Evolutionary conservation across 495 filamentous ascomycete genomes (phyloP), one percentile per base, ranked within the genome.

Genomic region (Xylaria castorea): DNA sequence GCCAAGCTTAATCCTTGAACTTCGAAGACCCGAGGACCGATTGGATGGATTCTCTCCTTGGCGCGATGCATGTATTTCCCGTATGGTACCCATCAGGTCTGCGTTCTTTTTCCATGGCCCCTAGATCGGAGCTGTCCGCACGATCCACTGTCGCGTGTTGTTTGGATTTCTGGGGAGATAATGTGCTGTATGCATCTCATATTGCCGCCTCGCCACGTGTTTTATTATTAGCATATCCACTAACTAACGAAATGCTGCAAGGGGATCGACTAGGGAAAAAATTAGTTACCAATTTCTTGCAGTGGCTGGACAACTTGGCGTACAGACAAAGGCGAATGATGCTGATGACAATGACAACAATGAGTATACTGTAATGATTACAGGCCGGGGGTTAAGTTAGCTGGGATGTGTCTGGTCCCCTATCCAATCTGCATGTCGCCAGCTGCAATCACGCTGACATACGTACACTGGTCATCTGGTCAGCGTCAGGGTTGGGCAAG

Each of bases 71-170:
- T 16, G 22, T 64, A 14, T 40, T 64, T 64, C 61, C 61, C 36
- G 22, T 27, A 64, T 44, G 18, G 32, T 34, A 36, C 7, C 30
- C 57, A 60, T 60, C 32, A 32, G n/a, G 32, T 61, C 38, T 48
- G 22, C 27, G n/a, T 57, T 30, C 18, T 34, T 58, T 38, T 61
- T 58, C n/a, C 58, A 11, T 40, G 20, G 32, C 34, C 58, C 55
- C 34, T 38, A 30, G 64, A 53, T 46, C 46, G 40, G 44, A 30
- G 18, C 61, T 64, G 61, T 32, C 46, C 27, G 64, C 40, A 42
- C 46, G 50, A 60, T 69, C 66, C 66, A 69, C 66, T 58, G 53
- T 69, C 66, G 66, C 66, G 66, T 69, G 50, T 68, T 58, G 66
- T 42, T 27, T 61, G 34, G 58, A 38, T 61, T 36, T 14, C 34